These are phyloP conservation scores for Heimioporus sp. DNA, from an alignment of 768 basidiomycete genomes.

Conservation along the genomic window DNA sequence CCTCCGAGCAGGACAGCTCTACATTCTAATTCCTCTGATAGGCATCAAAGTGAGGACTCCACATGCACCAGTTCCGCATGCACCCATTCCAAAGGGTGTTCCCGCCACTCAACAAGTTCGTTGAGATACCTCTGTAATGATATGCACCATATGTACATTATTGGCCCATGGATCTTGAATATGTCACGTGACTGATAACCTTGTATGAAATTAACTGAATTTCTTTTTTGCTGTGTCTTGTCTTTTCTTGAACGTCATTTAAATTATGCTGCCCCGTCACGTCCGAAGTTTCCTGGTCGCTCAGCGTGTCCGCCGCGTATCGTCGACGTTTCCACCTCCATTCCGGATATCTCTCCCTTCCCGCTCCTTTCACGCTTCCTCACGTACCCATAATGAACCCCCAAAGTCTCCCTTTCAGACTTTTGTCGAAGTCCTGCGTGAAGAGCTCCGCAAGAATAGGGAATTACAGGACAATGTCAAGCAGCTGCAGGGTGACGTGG, in stretches of 20 bases:
- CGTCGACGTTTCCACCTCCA: constrained; percentile 19
- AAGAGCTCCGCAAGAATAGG: constrained; percentile 90
- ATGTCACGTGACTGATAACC: constrained; percentile 10
- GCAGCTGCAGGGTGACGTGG: constrained; percentile 95
- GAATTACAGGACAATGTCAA: constrained; percentile 97
- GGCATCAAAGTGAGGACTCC: constrained; percentile 61
- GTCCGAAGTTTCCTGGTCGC: constrained; percentile 37
- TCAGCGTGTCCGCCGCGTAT: constrained; percentile 19
- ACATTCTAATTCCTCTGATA: constrained; percentile 22
- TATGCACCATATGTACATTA: not conserved
- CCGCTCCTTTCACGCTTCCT: constrained; percentile 62
- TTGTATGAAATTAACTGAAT: not conserved
- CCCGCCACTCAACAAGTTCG: constrained; percentile 43
- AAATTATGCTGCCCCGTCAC: constrained; percentile 47
- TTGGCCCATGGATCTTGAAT: not conserved
- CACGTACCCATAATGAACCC: constrained; percentile 56
- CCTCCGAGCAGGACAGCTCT: not conserved
- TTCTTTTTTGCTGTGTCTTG: constrained; percentile 6
- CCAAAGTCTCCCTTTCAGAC: constrained; percentile 95
- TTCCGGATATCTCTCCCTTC: constrained; percentile 29
- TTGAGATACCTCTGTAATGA: constrained; percentile 1
- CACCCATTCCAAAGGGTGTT: constrained; percentile 52
- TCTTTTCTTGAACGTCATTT: not conserved
- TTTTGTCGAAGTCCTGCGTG: constrained; percentile 90
- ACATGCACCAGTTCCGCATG: constrained; percentile 69